phyloP scores from a whole-genome alignment of 129 eudicot genomes.

The Chrysanthemum makinoi region DNA sequence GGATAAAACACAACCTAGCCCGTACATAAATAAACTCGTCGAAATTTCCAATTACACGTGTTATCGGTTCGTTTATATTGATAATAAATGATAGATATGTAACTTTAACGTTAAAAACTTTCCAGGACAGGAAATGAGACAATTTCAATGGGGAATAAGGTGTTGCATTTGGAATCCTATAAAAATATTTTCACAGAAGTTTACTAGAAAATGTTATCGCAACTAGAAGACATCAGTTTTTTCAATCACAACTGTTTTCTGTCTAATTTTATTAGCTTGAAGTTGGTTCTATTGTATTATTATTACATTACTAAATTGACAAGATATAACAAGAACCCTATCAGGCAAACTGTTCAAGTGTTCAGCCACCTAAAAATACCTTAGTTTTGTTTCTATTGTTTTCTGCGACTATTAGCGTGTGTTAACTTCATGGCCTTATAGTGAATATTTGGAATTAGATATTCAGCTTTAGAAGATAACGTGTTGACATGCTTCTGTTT shows the following conservation, averaged over 20 bases:
- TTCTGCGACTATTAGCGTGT: not conserved
- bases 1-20: no score
- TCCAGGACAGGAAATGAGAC: not conserved
- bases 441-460: not conserved
- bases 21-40: no score
- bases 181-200: not conserved
- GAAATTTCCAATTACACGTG: not conserved
- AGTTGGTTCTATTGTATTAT: not conserved
- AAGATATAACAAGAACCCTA: not conserved
- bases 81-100: not conserved
- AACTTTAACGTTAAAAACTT: slow-evolving; percentile 5
- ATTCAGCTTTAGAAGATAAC: not conserved
- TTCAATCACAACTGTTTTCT: not conserved
- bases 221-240: not conserved
- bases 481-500: not conserved
- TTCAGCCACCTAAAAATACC: not conserved
- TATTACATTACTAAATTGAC: not conserved
- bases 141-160: no score
- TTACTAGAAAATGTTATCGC: no score
- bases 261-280: not conserved
- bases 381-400: not conserved
- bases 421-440: no score
- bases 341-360: not conserved
- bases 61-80: not conserved
- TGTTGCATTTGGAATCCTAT: not conserved